Percentiles rank a stretch among this genome's conserved stretches.
Evolutionary conservation across 805 yeast species (phyloP).

Genomic region (Ogataea methylovora): DNA sequence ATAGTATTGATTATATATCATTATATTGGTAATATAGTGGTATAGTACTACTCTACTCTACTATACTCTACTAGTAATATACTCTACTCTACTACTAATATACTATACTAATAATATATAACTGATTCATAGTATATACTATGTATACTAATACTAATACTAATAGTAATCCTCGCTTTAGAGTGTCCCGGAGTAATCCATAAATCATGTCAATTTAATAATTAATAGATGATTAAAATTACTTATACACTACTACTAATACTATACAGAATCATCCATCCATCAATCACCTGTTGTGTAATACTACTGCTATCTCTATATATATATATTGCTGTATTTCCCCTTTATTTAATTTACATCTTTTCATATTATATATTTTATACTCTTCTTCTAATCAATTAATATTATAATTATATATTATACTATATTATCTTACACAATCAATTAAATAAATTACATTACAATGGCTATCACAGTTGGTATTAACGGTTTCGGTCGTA

Average conservation of each 20-base stretch:
- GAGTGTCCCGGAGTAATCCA: slow-evolving; percentile 2
- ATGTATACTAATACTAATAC: too few relatives aligned
- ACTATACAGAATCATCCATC: background rate
- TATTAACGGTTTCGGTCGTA: slow-evolving; percentile 93
- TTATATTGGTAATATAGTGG: too few relatives aligned
- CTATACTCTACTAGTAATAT: too few relatives aligned
- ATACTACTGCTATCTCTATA: background rate
- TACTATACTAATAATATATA: too few relatives aligned
- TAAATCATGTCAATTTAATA: too few relatives aligned
- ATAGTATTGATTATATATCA: too few relatives aligned
- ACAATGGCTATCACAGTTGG: slow-evolving; percentile 66
- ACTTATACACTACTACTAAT: too few relatives aligned
- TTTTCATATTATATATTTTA: background rate
- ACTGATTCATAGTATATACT: too few relatives aligned
- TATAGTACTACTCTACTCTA: too few relatives aligned
- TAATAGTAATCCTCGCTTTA: background rate
- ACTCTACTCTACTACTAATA: too few relatives aligned
- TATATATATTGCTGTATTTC: background rate
- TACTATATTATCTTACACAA: background rate
- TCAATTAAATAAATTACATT: slow-evolving; percentile 1
- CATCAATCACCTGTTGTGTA: background rate
- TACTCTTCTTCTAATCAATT: too few relatives aligned
- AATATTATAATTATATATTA: background rate
- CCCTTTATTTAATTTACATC: background rate
- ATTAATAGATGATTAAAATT: too few relatives aligned